Evolutionary conservation across 2,329 filamentous ascomycete genomes (phyloP).

Genomic region (Alternaria triticina): DNA sequence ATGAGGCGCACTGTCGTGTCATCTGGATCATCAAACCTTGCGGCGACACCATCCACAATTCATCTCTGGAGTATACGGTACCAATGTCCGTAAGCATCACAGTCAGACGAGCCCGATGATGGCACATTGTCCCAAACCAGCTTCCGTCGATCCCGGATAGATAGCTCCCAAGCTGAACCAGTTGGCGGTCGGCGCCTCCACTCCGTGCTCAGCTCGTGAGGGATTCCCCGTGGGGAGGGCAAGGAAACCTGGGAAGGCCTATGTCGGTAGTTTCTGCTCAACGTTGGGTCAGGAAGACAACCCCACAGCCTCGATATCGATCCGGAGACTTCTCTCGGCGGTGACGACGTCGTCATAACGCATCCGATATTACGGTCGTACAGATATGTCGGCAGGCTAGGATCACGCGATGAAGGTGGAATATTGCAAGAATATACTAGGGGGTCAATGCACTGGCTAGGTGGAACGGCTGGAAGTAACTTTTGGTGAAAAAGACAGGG

Average conservation of each 20-base stretch:
- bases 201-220: constrained; percentile 14
- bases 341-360: constrained; percentile 9
- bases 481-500: constrained; percentile 13
- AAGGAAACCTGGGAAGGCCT: neutral
- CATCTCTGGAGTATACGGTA: constrained; percentile 17
- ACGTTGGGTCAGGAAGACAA: constrained; percentile 8
- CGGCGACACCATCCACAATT: constrained; percentile 9
- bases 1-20: neutral
- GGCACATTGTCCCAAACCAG: constrained; percentile 6
- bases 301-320: constrained; percentile 7
- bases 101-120: constrained; percentile 9
- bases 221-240: constrained; percentile 13
- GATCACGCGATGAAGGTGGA: constrained; percentile 11
- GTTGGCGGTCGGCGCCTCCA: neutral
- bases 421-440: constrained; percentile 18
- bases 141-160: constrained; percentile 12
- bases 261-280: constrained; percentile 18
- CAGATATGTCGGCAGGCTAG: constrained; percentile 10
- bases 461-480: constrained; percentile 8
- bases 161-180: constrained; percentile 5
- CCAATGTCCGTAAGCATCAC: constrained; percentile 11
- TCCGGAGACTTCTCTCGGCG: constrained; percentile 1
- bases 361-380: constrained; percentile 8
- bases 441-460: constrained; percentile 9
- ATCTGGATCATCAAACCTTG: constrained; percentile 11